phyloP scores from a whole-genome alignment of 139 green algal species.

The Dunaliella primolecta region DNA sequence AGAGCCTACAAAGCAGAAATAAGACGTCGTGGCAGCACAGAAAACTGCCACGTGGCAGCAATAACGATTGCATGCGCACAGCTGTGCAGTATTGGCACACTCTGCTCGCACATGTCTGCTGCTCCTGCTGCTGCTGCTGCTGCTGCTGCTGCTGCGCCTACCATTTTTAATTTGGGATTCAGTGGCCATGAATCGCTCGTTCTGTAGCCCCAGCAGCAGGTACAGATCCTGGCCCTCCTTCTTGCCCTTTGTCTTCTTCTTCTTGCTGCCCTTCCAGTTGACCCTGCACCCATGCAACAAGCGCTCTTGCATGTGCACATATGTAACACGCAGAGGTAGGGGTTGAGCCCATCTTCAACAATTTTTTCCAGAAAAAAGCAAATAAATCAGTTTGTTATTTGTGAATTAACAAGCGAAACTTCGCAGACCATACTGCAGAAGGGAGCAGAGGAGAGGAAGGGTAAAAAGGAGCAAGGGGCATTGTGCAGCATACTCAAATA shows the following conservation, averaged over 20 bases:
- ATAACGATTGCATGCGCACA: too few species aligned
- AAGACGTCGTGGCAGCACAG: too few species aligned
- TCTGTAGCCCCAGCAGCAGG: slow-evolving; percentile 76
- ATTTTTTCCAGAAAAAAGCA: slow-evolving; percentile 26
- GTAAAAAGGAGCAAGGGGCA: not conserved
- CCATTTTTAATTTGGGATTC: slow-evolving; percentile 73
- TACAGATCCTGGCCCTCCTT: slow-evolving; percentile 71
- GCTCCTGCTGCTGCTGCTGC: too few species aligned
- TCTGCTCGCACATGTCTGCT: too few species aligned
- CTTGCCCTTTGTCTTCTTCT: slow-evolving; percentile 56
- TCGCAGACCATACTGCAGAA: not conserved
- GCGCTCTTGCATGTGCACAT: too few species aligned
- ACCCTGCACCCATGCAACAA: slow-evolving; percentile 23
- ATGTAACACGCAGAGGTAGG: not conserved
- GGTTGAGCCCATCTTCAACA: slow-evolving; percentile 6
- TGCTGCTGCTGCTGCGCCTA: too few species aligned
- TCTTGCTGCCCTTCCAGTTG: slow-evolving; percentile 70
- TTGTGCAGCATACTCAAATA: too few species aligned
- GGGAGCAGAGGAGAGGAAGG: not conserved
- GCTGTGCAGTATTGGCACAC: too few species aligned
- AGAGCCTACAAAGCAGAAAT: too few species aligned
- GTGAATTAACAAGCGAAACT: not conserved
- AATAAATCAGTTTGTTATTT: slow-evolving; percentile 27
- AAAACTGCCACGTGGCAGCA: too few species aligned
- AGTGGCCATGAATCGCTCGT: slow-evolving; percentile 82